Percentiles rank a stretch among this genome's conserved stretches.
phyloP scores from a whole-genome alignment of 805 yeast species.

The Nakazawaea ernobii region DNA sequence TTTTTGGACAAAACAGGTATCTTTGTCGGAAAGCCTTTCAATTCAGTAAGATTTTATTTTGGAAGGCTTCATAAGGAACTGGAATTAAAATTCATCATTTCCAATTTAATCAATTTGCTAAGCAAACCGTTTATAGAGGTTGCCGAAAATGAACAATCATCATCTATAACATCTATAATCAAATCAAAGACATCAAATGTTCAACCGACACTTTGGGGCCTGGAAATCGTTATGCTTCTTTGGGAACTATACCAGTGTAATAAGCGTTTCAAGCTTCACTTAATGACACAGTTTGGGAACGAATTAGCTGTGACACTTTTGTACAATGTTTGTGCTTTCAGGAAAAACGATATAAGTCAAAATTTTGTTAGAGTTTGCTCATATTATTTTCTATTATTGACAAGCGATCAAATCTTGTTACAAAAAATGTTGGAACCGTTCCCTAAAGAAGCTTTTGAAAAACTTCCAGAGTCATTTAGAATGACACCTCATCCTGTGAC shows the following conservation, averaged over 20 bases:
- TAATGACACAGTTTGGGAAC: conserved; percentile 41
- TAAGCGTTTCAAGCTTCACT: conserved; percentile 39
- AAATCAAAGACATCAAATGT: conserved; percentile 16
- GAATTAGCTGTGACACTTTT: conserved; percentile 50
- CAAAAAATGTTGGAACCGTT: conserved; percentile 40
- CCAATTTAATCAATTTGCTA: conserved; percentile 42
- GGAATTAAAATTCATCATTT: conserved; percentile 46
- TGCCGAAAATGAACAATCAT: conserved; percentile 14
- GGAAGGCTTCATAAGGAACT: conserved; percentile 48
- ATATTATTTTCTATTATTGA: conserved; percentile 46
- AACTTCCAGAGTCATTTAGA: conserved; percentile 49
- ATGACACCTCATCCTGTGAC: conserved; percentile 36
- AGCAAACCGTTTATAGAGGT: conserved; percentile 34
- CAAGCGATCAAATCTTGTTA: conserved; percentile 29
- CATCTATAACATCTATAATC: conserved; percentile 20
- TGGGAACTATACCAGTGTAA: conserved; percentile 82
- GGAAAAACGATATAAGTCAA: conserved; percentile 29
- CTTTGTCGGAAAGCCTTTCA: conserved; percentile 29
- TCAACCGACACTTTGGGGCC: conserved; percentile 38
- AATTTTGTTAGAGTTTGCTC: conserved; percentile 45
- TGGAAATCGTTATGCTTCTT: conserved; percentile 54
- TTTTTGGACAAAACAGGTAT: conserved; percentile 31
- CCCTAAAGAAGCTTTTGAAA: conserved; percentile 33
- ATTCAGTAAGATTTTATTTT: conserved; percentile 44
- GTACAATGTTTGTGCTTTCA: conserved; percentile 51